Percentiles rank a stretch among this genome's conserved stretches.
Evolutionary conservation across 1,139 yeast species (phyloP).

Genomic region (Lipomyces yarrowii): DNA sequence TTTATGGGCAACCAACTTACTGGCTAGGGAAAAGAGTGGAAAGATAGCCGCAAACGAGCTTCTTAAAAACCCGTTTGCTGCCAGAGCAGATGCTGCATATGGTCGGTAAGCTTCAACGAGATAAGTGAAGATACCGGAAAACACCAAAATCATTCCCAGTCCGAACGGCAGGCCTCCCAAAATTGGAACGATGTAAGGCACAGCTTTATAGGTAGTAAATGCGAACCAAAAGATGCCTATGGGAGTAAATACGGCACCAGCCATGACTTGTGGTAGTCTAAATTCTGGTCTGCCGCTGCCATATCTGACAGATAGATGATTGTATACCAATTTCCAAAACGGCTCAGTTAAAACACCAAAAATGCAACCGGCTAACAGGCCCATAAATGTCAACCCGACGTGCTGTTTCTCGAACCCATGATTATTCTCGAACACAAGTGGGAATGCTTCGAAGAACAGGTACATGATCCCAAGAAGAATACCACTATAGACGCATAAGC

Average conservation of each 20-base stretch:
- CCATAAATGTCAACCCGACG: constrained; percentile 57
- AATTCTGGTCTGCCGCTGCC: constrained; percentile 50
- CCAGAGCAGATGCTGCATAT: constrained; percentile 85
- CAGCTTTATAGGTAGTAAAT: constrained; percentile 37
- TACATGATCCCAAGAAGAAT: constrained; percentile 61
- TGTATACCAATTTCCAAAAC: constrained; percentile 14
- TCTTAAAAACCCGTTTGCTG: constrained; percentile 70
- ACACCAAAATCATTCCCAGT: constrained; percentile 76
- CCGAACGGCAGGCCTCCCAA: constrained; percentile 87
- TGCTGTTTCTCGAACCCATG: constrained; percentile 47
- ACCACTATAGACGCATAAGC: constrained; percentile 65
- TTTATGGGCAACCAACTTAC: constrained; percentile 4
- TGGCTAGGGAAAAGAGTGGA: constrained; percentile 45
- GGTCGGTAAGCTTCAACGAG: constrained; percentile 70
- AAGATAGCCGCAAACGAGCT: constrained; percentile 46
- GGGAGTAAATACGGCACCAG: constrained; percentile 53
- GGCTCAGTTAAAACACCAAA: constrained; percentile 36
- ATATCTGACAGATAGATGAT: constrained; percentile 11
- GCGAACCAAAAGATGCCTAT: constrained; percentile 66
- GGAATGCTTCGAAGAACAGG: constrained; percentile 64
- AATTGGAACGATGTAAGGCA: constrained; percentile 56
- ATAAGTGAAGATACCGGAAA: constrained; percentile 50
- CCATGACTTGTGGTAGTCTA: constrained; percentile 55
- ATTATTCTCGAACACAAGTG: constrained; percentile 54
- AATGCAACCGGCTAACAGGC: constrained; percentile 52